These are phyloP conservation scores for Daucus carota DNA, from an alignment of 129 eudicot species.

Conservation along the genomic window DH1_v3.0 NC_030381.2:30289501-30290000, in stretches of 20 bases:
- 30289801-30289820: neutral
- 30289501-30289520: too few species aligned
- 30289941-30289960: constrained; percentile 36
- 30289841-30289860: constrained; percentile 22
- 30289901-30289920: constrained; percentile 37
- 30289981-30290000: constrained; percentile 34
- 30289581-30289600: too few species aligned
- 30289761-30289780: neutral
- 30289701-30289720: neutral
- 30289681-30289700: too few species aligned
- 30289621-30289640: too few species aligned
- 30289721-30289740: neutral
- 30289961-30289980: constrained; percentile 14
- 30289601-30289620: too few species aligned
- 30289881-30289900: constrained; percentile 28
- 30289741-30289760: neutral
- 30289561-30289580: too few species aligned
- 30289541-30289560: too few species aligned
- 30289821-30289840: constrained; percentile 3
- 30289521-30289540: too few species aligned
- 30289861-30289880: constrained; percentile 20
- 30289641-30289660: too few species aligned
- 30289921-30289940: constrained; percentile 44
- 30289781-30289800: constrained; percentile 15
- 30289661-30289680: too few species aligned